Percentiles rank a stretch among this genome's conserved stretches.
Evolutionary conservation across 805 yeast species (phyloP).

Genomic region (Pichia manshurica): DNA sequence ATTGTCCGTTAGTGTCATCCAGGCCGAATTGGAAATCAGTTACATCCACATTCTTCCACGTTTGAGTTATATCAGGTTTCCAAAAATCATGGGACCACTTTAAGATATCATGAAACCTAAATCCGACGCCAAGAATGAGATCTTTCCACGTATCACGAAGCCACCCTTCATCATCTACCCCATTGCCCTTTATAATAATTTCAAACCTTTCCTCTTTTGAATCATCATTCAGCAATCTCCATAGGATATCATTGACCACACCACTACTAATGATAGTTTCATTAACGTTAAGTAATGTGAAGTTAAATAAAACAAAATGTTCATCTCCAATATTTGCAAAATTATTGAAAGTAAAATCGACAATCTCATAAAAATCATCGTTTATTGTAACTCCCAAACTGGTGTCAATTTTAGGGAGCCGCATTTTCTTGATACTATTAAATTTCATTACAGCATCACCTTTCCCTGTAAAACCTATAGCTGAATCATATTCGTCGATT

Average conservation of each 20-base stretch:
- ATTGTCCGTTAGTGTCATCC: neutral
- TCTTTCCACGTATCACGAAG: neutral
- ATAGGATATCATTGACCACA: conserved; percentile 3
- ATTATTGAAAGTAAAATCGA: neutral
- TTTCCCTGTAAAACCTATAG: conserved; percentile 5
- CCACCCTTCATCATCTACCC: neutral
- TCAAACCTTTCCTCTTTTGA: neutral
- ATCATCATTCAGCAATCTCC: conserved; percentile 9
- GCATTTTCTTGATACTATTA: neutral
- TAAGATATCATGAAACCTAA: neutral
- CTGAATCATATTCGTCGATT: conserved; percentile 3
- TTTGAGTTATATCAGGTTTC: neutral
- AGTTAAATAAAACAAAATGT: neutral
- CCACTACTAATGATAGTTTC: conserved; percentile 1
- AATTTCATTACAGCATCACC: neutral
- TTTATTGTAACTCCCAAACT: conserved; percentile 5
- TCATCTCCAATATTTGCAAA: neutral
- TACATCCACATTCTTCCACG: neutral
- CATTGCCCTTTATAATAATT: neutral
- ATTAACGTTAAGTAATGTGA: conserved; percentile 6
- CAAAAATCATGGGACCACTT: no score
- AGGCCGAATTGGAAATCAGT: neutral
- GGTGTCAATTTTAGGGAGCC: conserved; percentile 5
- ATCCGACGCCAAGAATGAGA: neutral
- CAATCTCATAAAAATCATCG: conserved; percentile 4